Conservation (phyloP, 352 stramenopile species). For the Pythium brassicae region DNA sequence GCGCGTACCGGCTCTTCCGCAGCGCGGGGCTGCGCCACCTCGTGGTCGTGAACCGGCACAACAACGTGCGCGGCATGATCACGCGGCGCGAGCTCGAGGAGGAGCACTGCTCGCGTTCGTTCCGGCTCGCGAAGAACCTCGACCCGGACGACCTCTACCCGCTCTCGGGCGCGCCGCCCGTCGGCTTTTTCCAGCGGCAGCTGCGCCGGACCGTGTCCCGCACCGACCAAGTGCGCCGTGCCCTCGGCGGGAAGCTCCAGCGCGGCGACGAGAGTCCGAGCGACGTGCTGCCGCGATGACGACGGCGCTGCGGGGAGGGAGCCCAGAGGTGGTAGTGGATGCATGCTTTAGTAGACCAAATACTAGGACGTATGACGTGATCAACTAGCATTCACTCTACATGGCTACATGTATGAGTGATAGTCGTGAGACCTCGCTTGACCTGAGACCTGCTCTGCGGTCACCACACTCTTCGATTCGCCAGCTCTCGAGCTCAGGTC, state of each 20-base stretch:
- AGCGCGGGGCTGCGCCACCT: slow-evolving; percentile 96
- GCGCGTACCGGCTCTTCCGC: slow-evolving; percentile 96
- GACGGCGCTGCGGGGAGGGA: no score
- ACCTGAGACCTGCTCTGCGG: no score
- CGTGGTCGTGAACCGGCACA: slow-evolving; percentile 89
- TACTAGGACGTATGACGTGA: no score
- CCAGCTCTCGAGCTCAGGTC: no score
- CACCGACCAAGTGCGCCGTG: slow-evolving; percentile 74
- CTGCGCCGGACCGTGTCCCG: slow-evolving; percentile 59
- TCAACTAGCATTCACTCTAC: no score
- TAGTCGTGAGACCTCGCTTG: no score
- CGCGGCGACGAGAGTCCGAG: neutral
- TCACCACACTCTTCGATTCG: no score
- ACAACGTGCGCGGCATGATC: slow-evolving; percentile 89
- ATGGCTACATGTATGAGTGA: no score
- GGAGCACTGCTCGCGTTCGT: slow-evolving; percentile 75
- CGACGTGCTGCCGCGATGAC: no score
- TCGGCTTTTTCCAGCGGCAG: slow-evolving; percentile 53
- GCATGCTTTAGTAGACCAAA: no score
- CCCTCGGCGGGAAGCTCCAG: slow-evolving; percentile 34
- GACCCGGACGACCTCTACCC: slow-evolving; percentile 71
- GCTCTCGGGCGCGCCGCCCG: slow-evolving; percentile 39
- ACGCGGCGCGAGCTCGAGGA: slow-evolving; percentile 81
- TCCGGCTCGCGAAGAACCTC: slow-evolving; percentile 70
- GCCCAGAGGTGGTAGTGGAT: no score